Percentiles rank a stretch among this genome's conserved stretches.
Conservation (phyloP, 495 filamentous ascomycete genomes). For the Trichoderma asperelloides region DNA sequence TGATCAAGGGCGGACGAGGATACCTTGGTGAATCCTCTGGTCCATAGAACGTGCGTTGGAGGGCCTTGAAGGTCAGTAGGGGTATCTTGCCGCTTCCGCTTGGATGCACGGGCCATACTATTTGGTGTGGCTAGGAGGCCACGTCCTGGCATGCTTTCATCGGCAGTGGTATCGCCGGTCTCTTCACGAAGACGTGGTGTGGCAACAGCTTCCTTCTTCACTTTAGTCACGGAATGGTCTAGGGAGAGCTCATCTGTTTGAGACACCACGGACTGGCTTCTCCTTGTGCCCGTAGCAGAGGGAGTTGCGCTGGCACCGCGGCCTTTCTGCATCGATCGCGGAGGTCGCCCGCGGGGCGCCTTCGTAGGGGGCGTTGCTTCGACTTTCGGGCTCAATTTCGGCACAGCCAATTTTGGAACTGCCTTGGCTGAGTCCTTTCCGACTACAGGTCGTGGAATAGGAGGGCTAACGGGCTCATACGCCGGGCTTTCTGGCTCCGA, state of each 20-base stretch:
- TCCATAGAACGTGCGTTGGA: conserved; percentile 55
- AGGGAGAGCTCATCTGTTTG: conserved; percentile 45
- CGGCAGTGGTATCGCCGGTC: conserved; percentile 40
- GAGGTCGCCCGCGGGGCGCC: conserved; percentile 26
- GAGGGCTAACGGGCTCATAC: conserved; percentile 39
- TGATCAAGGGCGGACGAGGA: conserved; percentile 73
- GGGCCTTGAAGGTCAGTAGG: conserved; percentile 31
- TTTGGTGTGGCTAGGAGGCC: conserved; percentile 13
- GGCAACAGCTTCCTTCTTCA: conserved; percentile 59
- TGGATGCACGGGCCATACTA: conserved; percentile 20
- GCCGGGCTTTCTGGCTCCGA: conserved; percentile 29
- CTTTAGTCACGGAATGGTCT: conserved; percentile 39
- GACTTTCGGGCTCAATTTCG: conserved; percentile 17
- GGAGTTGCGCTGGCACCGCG: conserved; percentile 35
- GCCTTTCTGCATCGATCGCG: conserved; percentile 19
- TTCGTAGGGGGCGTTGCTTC: conserved; percentile 17
- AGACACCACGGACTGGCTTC: conserved; percentile 50
- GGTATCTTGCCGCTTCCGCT: conserved; percentile 39
- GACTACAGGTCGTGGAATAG: conserved; percentile 24
- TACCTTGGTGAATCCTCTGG: conserved; percentile 69
- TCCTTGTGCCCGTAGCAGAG: conserved; percentile 26
- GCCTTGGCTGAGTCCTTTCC: conserved; percentile 21
- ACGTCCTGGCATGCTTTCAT: conserved; percentile 29
- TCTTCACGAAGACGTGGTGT: conserved; percentile 49
- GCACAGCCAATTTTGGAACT: conserved; percentile 20